phyloP scores from a whole-genome alignment of 2,329 filamentous ascomycete species.

The Colletotrichum tropicale region DNA sequence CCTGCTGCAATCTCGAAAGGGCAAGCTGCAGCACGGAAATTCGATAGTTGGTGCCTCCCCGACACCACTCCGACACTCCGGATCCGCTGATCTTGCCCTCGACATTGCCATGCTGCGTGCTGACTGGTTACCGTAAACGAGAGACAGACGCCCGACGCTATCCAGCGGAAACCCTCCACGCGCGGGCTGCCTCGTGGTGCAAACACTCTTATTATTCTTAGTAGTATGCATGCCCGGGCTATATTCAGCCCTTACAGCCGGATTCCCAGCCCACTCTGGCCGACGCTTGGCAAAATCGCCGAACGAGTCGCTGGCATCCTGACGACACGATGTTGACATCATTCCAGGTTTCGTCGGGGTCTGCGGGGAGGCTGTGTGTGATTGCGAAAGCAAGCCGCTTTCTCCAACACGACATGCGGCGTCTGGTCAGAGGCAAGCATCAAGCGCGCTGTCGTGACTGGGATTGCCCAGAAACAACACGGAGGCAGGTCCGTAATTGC shows the following conservation, averaged over 20 bases:
- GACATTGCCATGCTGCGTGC: not conserved
- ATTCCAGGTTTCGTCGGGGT: not conserved
- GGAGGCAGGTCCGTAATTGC: not conserved
- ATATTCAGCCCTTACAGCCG: not conserved
- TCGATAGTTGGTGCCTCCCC: constrained; percentile 4
- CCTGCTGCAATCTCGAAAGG: not conserved
- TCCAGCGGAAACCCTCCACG: not conserved
- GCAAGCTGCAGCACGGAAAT: constrained; percentile 1
- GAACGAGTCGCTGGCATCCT: not conserved
- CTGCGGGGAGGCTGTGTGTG: not conserved
- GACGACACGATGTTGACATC: not conserved
- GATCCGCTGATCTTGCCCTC: not conserved
- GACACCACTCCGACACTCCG: not conserved
- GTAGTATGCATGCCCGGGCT: not conserved
- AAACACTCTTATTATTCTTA: not conserved
- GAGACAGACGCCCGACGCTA: not conserved
- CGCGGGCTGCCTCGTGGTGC: not conserved
- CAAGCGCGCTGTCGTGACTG: not conserved
- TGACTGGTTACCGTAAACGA: not conserved
- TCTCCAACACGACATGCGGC: not conserved
- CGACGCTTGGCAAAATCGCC: not conserved
- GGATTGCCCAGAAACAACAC: not conserved
- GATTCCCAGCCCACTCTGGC: not conserved
- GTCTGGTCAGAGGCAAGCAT: not conserved
- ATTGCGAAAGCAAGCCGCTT: not conserved